phyloP scores from a whole-genome alignment of 805 yeast species.

The Lipomyces starkeyi region DNA sequence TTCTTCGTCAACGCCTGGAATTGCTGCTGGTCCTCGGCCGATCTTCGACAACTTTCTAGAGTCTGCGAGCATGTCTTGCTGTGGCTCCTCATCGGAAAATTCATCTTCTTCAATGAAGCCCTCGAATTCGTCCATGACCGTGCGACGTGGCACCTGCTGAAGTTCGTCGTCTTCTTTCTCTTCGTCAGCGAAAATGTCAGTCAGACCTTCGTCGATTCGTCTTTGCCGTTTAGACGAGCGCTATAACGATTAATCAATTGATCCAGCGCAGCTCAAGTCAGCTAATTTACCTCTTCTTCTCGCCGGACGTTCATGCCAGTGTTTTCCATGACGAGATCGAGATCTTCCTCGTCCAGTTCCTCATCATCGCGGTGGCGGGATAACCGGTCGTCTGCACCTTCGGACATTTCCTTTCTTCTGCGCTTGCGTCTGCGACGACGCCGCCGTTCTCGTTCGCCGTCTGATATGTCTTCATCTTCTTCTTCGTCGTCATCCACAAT shows the following conservation, averaged over 20 bases:
- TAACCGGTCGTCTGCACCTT: conserved; percentile 31
- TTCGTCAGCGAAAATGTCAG: conserved; percentile 69
- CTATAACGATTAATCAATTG: conserved; percentile 14
- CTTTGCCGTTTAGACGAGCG: conserved; percentile 47
- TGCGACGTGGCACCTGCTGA: conserved; percentile 43
- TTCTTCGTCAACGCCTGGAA: conserved; percentile 75
- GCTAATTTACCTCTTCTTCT: conserved; percentile 3
- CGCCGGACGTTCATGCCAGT: conserved; percentile 63
- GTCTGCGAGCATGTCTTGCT: conserved; percentile 16
- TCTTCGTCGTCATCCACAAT: conserved; percentile 91
- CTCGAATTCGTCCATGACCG: conserved; percentile 79
- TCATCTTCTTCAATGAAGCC: conserved; percentile 98
- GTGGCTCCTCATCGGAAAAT: conserved; percentile 83
- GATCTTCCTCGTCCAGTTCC: conserved; percentile 90
- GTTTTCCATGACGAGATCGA: conserved; percentile 88
- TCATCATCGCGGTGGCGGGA: conserved; percentile 51
- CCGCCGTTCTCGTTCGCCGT: conserved; percentile 42
- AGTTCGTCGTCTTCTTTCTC: conserved; percentile 47
- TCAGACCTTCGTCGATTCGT: conserved; percentile 54
- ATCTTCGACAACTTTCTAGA: conserved; percentile 9
- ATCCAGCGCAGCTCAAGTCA: not conserved
- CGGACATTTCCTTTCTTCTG: conserved; percentile 40
- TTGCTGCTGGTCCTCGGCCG: conserved; percentile 40
- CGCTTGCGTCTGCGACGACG: conserved; percentile 36
- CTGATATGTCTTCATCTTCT: conserved; percentile 61